A percentile compares a stretch with the other conserved stretches of the same genome.
Evolutionary conservation across 75 land plant genomes (phyloP).

Genomic region (Pinus taeda): DNA sequence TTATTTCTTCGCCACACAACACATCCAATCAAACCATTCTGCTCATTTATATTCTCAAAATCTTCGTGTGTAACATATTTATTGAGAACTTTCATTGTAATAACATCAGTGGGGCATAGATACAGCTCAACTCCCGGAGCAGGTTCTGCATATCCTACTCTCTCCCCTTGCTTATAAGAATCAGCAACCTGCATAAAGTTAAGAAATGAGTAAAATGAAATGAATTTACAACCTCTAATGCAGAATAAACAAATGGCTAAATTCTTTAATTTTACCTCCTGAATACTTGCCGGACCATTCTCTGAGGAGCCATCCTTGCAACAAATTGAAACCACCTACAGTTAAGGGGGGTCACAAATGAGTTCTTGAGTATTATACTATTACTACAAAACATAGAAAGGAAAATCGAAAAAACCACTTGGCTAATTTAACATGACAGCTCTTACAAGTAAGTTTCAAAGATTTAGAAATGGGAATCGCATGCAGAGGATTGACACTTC

Average conservation of each 20-base stretch:
- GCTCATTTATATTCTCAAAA: slow-evolving; percentile 24
- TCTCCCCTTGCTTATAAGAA: slow-evolving; percentile 73
- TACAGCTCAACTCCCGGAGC: slow-evolving; percentile 83
- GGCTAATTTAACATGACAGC: too few species aligned
- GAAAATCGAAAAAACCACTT: too few species aligned
- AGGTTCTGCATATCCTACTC: slow-evolving; percentile 92
- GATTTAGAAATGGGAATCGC: too few species aligned
- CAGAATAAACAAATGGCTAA: slow-evolving; percentile 12
- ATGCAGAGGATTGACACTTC: too few species aligned
- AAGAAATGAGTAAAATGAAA: neutral
- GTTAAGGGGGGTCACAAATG: neutral
- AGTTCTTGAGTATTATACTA: neutral
- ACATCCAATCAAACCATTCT: slow-evolving; percentile 73
- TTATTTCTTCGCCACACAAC: slow-evolving; percentile 85
- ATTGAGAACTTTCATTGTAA: slow-evolving; percentile 41
- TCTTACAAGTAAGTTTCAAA: too few species aligned
- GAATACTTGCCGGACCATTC: slow-evolving; percentile 15
- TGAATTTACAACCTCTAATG: neutral
- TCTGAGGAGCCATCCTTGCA: slow-evolving; percentile 16
- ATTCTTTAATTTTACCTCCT: slow-evolving; percentile 28
- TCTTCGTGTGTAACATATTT: slow-evolving; percentile 43
- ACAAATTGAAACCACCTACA: slow-evolving; percentile 8
- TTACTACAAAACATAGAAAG: too few species aligned
- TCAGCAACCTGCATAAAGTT: slow-evolving; percentile 50
- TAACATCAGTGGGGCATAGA: slow-evolving; percentile 62